These are phyloP conservation scores for Prunus mume DNA, from an alignment of 306 rosid species.

Conservation along the genomic window DNA sequence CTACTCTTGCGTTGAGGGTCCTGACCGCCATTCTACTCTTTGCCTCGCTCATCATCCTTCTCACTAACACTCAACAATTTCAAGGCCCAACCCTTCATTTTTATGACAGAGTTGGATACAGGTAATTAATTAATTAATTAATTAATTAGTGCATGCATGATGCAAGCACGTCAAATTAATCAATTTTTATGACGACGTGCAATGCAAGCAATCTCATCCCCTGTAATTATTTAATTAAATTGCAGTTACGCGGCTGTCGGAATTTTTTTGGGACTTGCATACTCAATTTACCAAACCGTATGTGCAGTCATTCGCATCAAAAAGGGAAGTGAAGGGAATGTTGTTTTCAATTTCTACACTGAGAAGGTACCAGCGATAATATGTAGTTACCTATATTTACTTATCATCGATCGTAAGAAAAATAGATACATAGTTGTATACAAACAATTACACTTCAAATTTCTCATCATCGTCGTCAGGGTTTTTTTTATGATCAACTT, in stretches of 20 bases:
- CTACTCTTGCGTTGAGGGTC: not conserved
- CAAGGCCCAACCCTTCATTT: not conserved
- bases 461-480: too few relatives aligned
- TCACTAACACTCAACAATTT: not conserved
- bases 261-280: not conserved
- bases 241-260: not conserved
- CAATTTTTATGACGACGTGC: too few relatives aligned
- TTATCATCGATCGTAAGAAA: too few relatives aligned
- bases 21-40: not conserved
- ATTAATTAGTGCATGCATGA: too few relatives aligned
- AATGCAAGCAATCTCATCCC: too few relatives aligned
- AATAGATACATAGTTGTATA: too few relatives aligned
- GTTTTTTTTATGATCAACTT: too few relatives aligned
- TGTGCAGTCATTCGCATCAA: not conserved
- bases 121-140: not conserved
- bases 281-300: not conserved
- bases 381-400: too few relatives aligned
- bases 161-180: too few relatives aligned
- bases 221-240: too few relatives aligned
- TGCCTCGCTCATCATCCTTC: not conserved
- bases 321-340: not conserved
- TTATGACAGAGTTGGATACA: not conserved
- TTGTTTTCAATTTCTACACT: not conserved
- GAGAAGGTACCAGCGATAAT: not conserved
- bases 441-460: too few relatives aligned